These are phyloP conservation scores for Gyromitra esculenta DNA, from an alignment of 2,329 filamentous ascomycete species.

Conservation along the genomic window DNA sequence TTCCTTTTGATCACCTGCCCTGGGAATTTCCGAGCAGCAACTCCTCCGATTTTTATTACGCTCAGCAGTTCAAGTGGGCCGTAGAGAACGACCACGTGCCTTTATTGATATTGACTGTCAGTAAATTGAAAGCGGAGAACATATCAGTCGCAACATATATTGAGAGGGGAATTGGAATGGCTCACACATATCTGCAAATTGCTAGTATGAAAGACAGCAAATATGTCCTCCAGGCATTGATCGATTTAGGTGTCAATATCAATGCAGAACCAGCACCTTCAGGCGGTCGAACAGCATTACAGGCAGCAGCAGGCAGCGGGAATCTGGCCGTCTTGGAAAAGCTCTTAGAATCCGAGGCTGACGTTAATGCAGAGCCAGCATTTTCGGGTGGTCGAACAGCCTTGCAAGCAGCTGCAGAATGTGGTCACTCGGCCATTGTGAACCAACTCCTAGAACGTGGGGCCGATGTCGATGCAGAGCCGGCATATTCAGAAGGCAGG, in stretches of 20 bases:
- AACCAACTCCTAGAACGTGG: not conserved
- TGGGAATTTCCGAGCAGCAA: not conserved
- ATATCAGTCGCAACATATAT: conserved; percentile 1
- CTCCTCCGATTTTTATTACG: not conserved
- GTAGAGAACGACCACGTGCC: conserved; percentile 11
- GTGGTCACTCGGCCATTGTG: not conserved
- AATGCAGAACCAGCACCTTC: conserved; percentile 2
- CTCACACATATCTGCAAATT: not conserved
- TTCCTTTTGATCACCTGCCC: conserved; percentile 20
- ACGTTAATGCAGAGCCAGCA: not conserved
- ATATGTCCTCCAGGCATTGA: not conserved
- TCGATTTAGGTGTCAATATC: conserved; percentile 20
- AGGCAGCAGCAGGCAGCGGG: conserved; percentile 59
- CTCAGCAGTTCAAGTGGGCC: conserved; percentile 10
- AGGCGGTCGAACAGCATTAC: conserved; percentile 54
- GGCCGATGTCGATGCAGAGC: not conserved
- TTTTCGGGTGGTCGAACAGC: too few relatives aligned
- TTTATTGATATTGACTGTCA: conserved; percentile 4
- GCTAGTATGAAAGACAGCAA: conserved; percentile 15
- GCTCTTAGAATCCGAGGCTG: not conserved
- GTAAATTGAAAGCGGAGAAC: not conserved
- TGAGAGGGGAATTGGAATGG: not conserved
- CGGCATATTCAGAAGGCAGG: not conserved
- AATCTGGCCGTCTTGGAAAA: not conserved
- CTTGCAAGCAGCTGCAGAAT: too few relatives aligned